Percentiles rank a stretch among this genome's conserved stretches.
phyloP scores from a whole-genome alignment of 148 eudicot genomes.

The Persicaria tinctoria region DNA sequence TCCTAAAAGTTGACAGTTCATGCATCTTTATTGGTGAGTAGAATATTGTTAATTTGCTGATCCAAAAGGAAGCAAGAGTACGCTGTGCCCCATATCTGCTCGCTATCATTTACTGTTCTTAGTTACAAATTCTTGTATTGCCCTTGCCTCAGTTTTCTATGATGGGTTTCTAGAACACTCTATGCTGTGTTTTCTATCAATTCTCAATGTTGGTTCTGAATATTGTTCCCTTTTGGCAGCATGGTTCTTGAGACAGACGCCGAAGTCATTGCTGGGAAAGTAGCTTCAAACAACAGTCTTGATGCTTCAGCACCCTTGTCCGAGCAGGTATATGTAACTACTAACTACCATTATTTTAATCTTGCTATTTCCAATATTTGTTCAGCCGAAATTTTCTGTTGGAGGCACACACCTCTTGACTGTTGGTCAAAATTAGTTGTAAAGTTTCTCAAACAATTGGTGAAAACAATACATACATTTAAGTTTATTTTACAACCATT shows the following conservation, averaged over 20 bases:
- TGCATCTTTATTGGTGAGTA: neutral
- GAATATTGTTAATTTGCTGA: neutral
- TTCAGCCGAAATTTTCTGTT: neutral
- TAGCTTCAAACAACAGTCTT: constrained; percentile 53
- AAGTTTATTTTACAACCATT: neutral
- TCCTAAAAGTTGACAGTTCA: neutral
- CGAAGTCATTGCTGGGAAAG: constrained; percentile 81
- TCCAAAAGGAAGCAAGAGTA: neutral
- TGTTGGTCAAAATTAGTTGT: neutral
- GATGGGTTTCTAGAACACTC: neutral
- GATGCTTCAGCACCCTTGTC: constrained; percentile 89
- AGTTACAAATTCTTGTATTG: neutral
- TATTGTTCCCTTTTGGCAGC: constrained; percentile 30
- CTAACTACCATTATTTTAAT: neutral
- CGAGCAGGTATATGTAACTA: constrained; percentile 56
- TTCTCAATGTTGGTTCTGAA: neutral
- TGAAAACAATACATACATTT: neutral
- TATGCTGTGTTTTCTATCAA: neutral
- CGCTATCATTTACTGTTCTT: neutral
- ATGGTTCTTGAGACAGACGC: constrained; percentile 96
- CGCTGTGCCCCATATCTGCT: neutral
- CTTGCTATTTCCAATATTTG: neutral
- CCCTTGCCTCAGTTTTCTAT: neutral
- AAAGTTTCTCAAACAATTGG: neutral
- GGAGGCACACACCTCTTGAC: neutral